phyloP scores from a whole-genome alignment of 2,329 filamentous ascomycete species.

The Exophiala dermatitidis region DNA sequence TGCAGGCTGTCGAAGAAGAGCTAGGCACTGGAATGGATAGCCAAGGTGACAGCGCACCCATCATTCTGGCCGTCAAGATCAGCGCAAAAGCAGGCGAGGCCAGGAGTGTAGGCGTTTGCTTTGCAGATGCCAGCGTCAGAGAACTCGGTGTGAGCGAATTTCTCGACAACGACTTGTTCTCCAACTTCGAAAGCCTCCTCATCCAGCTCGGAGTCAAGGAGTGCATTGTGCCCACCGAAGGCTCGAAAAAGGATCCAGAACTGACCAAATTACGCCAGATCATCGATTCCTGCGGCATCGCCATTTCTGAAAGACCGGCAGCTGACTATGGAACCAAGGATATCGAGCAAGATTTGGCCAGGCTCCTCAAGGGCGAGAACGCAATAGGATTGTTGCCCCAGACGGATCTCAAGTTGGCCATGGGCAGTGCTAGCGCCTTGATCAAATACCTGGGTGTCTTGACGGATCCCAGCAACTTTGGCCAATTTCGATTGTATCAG shows the following conservation, averaged over 20 bases:
- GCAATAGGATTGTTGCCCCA: conserved; percentile 71
- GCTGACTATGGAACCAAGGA: conserved; percentile 81
- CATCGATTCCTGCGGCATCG: conserved; percentile 84
- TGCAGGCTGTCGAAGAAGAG: conserved; percentile 96
- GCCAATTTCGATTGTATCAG: conserved; percentile 94
- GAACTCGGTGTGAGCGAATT: conserved; percentile 97
- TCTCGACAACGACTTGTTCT: conserved; percentile 96
- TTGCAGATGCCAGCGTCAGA: conserved; percentile 91
- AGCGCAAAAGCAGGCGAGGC: conserved; percentile 80
- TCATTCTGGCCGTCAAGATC: conserved; percentile 92
- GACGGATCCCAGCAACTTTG: conserved; percentile 89
- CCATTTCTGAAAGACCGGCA: conserved; percentile 69
- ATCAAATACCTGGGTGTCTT: conserved; percentile 92
- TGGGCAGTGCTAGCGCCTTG: conserved; percentile 86
- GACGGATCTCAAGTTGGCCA: conserved; percentile 87
- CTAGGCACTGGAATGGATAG: conserved; percentile 61
- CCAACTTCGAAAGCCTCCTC: conserved; percentile 91
- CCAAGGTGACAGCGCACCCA: conserved; percentile 58
- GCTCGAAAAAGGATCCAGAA: conserved; percentile 76
- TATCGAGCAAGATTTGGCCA: conserved; percentile 88
- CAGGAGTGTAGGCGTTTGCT: conserved; percentile 85
- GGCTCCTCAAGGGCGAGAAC: conserved; percentile 79
- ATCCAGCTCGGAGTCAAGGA: conserved; percentile 96
- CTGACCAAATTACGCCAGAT: conserved; percentile 80
- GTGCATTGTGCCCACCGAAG: conserved; percentile 76